These are phyloP conservation scores for Aspergillus arachidicola DNA, from an alignment of 2,329 filamentous ascomycete genomes.

Conservation along the genomic window DNA sequence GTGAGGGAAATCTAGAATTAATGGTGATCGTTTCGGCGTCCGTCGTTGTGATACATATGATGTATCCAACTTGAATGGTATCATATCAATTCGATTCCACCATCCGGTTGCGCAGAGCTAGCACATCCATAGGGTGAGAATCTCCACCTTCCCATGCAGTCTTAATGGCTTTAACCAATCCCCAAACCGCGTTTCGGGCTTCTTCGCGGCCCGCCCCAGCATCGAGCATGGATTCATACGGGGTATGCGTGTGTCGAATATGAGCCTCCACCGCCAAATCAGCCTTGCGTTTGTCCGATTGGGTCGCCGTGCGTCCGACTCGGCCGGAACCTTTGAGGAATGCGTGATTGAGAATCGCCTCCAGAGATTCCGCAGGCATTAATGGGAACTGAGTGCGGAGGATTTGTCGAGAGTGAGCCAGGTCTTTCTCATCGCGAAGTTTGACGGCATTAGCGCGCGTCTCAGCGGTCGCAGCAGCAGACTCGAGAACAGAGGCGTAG, in stretches of 20 bases:
- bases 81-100: conserved; percentile 1
- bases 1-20: neutral
- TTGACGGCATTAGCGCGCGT: conserved; percentile 44
- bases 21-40: neutral
- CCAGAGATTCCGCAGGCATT: conserved; percentile 38
- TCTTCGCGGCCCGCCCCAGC: conserved; percentile 26
- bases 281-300: conserved; percentile 38
- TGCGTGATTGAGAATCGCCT: conserved; percentile 40
- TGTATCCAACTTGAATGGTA: conserved; percentile 1
- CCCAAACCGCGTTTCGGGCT: conserved; percentile 38
- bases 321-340: conserved; percentile 46
- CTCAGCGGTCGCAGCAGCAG: conserved; percentile 43
- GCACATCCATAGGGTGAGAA: conserved; percentile 3
- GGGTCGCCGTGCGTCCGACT: conserved; percentile 40
- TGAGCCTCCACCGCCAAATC: conserved; percentile 47
- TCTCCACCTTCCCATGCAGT: conserved; percentile 33
- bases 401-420: conserved; percentile 27
- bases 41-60: neutral
- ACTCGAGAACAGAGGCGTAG: conserved; percentile 39
- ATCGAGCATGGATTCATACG: conserved; percentile 40
- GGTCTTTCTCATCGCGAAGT: conserved; percentile 37
- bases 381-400: conserved; percentile 39
- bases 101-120: conserved; percentile 16
- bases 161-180: conserved; percentile 30
- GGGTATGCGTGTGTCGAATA: conserved; percentile 46